Evolutionary conservation across 108 stramenopile genomes (phyloP), one percentile per base, ranked within the genome.

Genomic region (Mediolabrus comicus): DNA sequence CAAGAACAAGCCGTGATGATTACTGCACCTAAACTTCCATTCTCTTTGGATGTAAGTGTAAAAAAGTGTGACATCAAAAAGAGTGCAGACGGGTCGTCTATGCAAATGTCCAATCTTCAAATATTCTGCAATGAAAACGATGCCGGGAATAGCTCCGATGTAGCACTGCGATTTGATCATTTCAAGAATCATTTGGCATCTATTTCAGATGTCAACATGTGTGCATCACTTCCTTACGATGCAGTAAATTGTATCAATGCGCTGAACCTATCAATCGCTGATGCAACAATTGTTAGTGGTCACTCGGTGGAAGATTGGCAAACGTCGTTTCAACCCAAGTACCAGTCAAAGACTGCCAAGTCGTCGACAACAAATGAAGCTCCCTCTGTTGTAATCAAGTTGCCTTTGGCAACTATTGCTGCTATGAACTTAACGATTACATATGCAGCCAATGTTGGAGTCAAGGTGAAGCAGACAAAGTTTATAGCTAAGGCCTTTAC

Each of bases 401-500:
- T 68, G 35, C 67, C 67, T 2, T 24, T 38, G 22, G 67, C 67
- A 12, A 60, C n/a, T 24, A 68, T 68, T 26, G 34, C 60, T 28
- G 67, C 24, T 25, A 12, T 68, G 27, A 68, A 68, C 14, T 7
- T 68, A 62, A 36, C 30, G 19, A 67, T 67, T 24, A 7, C 19
- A 7, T 4, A 25, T 33, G 32, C 10, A 59, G 35, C 22, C 10
- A 59, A 29, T 27, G 28, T 33, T 26, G 25, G 65, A 26, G 68
- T 61, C 19, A 56, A 22, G 41, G 27, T 71, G 1, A 76, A 72
- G 29, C 57, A 81, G 53, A 76, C 71, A 12, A 59, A 55, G 7
- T 26, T 81, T 13, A 38, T 27, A 25, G 41, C 72, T 31, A 71
- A 64, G 39, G 66, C 80, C 41, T 81, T 72, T 55, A 26, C 43